Base-by-base conservation (phyloP, 2,329 filamentous ascomycete species). In the Calonectria pauciramosa region DNA sequence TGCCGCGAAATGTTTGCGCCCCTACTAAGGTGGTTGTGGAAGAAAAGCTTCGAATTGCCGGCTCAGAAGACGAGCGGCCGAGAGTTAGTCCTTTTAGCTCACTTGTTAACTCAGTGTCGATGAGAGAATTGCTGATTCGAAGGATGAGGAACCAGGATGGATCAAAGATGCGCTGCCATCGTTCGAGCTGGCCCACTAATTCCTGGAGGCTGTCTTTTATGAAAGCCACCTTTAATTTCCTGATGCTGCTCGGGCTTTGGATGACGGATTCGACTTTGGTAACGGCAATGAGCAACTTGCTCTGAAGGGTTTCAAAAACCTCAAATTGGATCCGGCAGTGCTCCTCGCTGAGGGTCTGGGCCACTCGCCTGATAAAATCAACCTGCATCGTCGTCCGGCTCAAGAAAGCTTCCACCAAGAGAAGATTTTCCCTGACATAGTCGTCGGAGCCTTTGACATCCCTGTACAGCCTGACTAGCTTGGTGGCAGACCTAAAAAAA, bases 101-200 rank as follows among this genome's bases (percentile, higher is more conserved):
- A 1, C 23, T 73, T 34, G 36, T 32, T 11, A 80, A 60, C 14
- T 68, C 71, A 5, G 34, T 41, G 59, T 82, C 81, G 34, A 81
- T 73, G 14, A 64, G 14, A 0, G 70, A 70, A 32, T 78, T 67
- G 7, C 75, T 69, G 11, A 79, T 79, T 41, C 71, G 76, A 51
- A 80, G 70, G 47, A 80, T 68, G 7, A 82, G 71, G 41, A 79
- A 79, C 79, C 78, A 81, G 7, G 75, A 75, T 7, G 71, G 76
- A 36, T 80, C 77, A 49, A 76, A 76, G 23, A 71, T 72, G 4
- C 70, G 56, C 60, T 81, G 79, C 80, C 80, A 81, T 32, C 38
- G 59, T 34, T 81, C 79, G n/a, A 81, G 75, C 11, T 81, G 72
- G 0, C 44, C 41, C 20, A 82, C 72, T 26, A 71, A 68, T 49